Percentiles rank a stretch among this genome's conserved stretches.
Evolutionary conservation across 2,329 filamentous ascomycete genomes (phyloP).

Genomic region (Alternaria sp.): DNA sequence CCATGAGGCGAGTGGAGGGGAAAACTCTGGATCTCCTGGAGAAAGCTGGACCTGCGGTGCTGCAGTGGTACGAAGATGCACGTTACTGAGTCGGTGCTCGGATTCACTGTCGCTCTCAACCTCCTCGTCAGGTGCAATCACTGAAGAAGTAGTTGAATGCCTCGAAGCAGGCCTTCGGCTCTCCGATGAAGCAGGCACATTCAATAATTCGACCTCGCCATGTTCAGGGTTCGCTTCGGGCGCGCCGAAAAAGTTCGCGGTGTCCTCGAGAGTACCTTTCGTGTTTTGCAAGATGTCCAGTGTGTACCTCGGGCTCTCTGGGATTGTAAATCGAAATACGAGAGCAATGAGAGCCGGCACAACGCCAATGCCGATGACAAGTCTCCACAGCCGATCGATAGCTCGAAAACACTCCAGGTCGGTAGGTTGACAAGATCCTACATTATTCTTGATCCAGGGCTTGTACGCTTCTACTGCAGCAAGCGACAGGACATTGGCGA

Average conservation of each 20-base stretch:
- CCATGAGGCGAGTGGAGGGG: slow-evolving; percentile 49
- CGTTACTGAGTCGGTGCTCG: slow-evolving; percentile 24
- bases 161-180: slow-evolving; percentile 11
- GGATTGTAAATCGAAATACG: slow-evolving; percentile 53
- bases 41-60: slow-evolving; percentile 19
- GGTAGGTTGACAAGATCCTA: slow-evolving; percentile 24
- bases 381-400: slow-evolving; percentile 53
- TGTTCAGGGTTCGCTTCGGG: slow-evolving; percentile 36
- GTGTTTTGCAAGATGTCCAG: slow-evolving; percentile 52
- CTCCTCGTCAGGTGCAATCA: slow-evolving; percentile 40
- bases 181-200: slow-evolving; percentile 12
- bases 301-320: slow-evolving; percentile 53
- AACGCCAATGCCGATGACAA: slow-evolving; percentile 53
- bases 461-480: slow-evolving; percentile 40
- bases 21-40: slow-evolving; percentile 57
- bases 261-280: slow-evolving; percentile 44
- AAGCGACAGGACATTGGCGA: slow-evolving; percentile 43
- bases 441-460: slow-evolving; percentile 31
- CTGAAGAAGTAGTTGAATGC: slow-evolving; percentile 33
- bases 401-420: slow-evolving; percentile 39
- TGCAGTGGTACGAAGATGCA: slow-evolving; percentile 11
- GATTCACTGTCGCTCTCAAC: slow-evolving; percentile 40
- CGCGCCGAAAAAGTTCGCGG: slow-evolving; percentile 42
- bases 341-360: slow-evolving; percentile 43
- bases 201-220: slow-evolving; percentile 42